Evolutionary conservation across 768 basidiomycete genomes (phyloP).

Genomic region (Rickenella mellea): DNA sequence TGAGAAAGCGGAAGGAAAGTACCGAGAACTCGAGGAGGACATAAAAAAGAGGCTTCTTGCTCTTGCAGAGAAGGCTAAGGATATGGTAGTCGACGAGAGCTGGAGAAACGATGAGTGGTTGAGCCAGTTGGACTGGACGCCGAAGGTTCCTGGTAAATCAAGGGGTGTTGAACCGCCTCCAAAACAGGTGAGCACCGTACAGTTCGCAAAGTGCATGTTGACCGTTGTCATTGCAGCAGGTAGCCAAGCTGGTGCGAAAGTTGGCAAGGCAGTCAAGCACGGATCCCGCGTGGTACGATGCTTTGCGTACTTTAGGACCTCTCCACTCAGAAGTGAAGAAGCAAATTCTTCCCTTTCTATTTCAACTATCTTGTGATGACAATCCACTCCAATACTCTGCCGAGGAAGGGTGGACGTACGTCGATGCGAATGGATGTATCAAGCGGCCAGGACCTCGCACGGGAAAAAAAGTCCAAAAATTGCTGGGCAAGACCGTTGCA

Average conservation of each 20-base stretch:
- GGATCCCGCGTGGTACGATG: constrained; percentile 50
- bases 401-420: constrained; percentile 62
- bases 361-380: constrained; percentile 52
- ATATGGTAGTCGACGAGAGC: constrained; percentile 34
- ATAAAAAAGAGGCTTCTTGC: constrained; percentile 54
- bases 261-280: constrained; percentile 6
- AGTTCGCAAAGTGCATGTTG: not conserved
- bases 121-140: constrained; percentile 90
- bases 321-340: constrained; percentile 32
- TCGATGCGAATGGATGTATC: constrained; percentile 21
- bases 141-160: constrained; percentile 66
- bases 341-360: constrained; percentile 56
- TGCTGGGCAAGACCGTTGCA: constrained; percentile 41
- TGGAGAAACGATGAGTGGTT: constrained; percentile 80
- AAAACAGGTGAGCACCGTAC: constrained; percentile 17
- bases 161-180: constrained; percentile 39
- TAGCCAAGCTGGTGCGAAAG: constrained; percentile 1
- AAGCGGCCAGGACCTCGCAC: constrained; percentile 31
- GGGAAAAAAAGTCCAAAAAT: constrained; percentile 32
- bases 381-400: constrained; percentile 46
- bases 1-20: constrained; percentile 65
- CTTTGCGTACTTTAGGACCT: constrained; percentile 34
- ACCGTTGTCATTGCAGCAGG: not conserved
- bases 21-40: constrained; percentile 56
- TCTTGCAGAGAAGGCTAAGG: constrained; percentile 51